These are phyloP conservation scores for Globisporangium cederbergense DNA, from an alignment of 352 stramenopile genomes.

Conservation along the genomic window DNA sequence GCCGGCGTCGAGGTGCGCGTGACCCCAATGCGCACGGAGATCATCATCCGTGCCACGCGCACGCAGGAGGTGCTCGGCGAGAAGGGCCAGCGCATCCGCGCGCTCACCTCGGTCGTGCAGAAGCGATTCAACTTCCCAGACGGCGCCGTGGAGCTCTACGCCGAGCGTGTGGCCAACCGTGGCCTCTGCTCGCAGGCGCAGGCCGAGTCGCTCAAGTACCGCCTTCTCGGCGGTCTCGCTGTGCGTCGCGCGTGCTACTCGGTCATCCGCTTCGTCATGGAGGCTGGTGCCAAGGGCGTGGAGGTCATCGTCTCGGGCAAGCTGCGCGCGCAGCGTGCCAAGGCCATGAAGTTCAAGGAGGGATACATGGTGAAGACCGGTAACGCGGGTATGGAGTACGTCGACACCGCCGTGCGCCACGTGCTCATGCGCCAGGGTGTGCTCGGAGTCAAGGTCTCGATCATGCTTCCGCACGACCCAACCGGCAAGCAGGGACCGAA, in stretches of 20 bases:
- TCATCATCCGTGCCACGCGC: conserved; percentile 99
- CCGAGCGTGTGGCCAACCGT: conserved; percentile 98
- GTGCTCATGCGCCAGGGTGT: conserved; percentile 99
- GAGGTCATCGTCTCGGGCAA: conserved; percentile 99
- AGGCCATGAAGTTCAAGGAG: conserved; percentile 99
- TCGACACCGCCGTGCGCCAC: conserved; percentile 97
- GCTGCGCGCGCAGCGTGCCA: conserved; percentile 98
- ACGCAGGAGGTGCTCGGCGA: conserved; percentile 99
- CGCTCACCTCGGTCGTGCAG: conserved; percentile 98
- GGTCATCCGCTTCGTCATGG: conserved; percentile 99
- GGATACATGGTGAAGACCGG: conserved; percentile 99
- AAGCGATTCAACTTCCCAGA: conserved; percentile 98
- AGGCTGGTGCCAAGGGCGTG: conserved; percentile 98
- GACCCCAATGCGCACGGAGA: conserved; percentile 98
- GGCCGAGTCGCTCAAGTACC: conserved; percentile 99
- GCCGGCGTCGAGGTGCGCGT: conserved; percentile 98
- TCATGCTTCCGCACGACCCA: conserved; percentile 99
- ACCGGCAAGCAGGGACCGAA: conserved; percentile 97
- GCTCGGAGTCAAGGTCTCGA: conserved; percentile 98
- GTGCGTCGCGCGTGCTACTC: conserved; percentile 99
- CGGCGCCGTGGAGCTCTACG: conserved; percentile 97
- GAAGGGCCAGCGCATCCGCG: conserved; percentile 99
- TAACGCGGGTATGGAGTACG: conserved; percentile 98
- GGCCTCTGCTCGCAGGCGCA: conserved; percentile 98
- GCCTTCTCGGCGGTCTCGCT: conserved; percentile 96